These are phyloP conservation scores for Alternaria gaisen DNA, from an alignment of 2,329 filamentous ascomycete genomes.

Conservation along the genomic window DNA sequence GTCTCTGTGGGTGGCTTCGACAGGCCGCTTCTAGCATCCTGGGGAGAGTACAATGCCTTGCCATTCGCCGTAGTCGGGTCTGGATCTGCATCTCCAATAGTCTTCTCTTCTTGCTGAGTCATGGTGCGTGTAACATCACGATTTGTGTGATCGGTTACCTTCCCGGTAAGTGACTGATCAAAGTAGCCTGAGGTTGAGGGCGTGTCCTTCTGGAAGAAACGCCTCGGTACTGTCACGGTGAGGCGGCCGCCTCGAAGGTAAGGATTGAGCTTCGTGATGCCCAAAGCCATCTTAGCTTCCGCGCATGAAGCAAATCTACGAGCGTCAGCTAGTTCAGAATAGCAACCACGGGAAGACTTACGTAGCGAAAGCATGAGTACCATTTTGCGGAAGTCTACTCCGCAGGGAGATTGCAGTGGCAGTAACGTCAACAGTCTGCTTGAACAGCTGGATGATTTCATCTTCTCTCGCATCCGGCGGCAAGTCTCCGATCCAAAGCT, in stretches of 20 bases:
- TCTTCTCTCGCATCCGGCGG: slow-evolving; percentile 21
- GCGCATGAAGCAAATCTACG: slow-evolving; percentile 25
- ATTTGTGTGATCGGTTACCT: slow-evolving; percentile 3
- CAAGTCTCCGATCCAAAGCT: slow-evolving; percentile 39
- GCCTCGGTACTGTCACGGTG: slow-evolving; percentile 31
- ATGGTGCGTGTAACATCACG: slow-evolving; percentile 3
- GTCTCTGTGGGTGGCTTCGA: slow-evolving; percentile 17
- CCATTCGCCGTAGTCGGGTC: background rate
- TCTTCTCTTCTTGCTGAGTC: slow-evolving; percentile 8
- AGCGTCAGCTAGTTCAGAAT: slow-evolving; percentile 13
- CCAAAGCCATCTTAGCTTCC: slow-evolving; percentile 26
- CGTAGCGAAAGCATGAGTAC: slow-evolving; percentile 31
- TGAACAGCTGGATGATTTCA: slow-evolving; percentile 32
- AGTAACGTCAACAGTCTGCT: slow-evolving; percentile 17
- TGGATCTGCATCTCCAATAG: background rate
- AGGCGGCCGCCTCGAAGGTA: slow-evolving; percentile 20
- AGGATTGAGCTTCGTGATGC: slow-evolving; percentile 14
- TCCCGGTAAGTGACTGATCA: slow-evolving; percentile 3
- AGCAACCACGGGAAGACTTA: slow-evolving; percentile 13
- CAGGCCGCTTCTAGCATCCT: slow-evolving; percentile 49
- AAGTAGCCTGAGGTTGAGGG: slow-evolving; percentile 2
- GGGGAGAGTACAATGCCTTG: slow-evolving; percentile 42
- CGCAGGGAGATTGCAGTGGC: slow-evolving; percentile 15
- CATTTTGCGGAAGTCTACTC: slow-evolving; percentile 1
- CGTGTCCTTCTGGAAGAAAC: slow-evolving; percentile 28